Percentiles rank a stretch among this genome's conserved stretches.
Conservation (phyloP, 345 rosid genomes). For the Trapa bicornis region DNA sequence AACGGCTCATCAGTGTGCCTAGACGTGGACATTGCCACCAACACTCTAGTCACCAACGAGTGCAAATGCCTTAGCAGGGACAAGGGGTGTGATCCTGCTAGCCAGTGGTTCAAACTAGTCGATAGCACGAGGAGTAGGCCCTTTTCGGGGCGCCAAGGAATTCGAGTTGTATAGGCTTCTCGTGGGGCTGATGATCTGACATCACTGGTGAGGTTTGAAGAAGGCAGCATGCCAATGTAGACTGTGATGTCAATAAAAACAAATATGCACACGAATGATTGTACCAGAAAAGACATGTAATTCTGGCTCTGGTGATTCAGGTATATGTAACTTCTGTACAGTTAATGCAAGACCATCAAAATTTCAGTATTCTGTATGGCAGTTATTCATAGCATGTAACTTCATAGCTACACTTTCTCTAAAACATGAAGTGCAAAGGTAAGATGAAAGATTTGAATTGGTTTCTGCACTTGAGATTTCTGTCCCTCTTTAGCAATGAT, state of each 20-base stretch:
- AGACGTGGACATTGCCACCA: slow-evolving; percentile 41
- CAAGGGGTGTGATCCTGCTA: slow-evolving; percentile 13
- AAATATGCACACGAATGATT: not conserved
- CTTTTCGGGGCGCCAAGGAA: not conserved
- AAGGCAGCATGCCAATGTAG: not conserved
- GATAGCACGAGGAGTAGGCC: slow-evolving; percentile 9
- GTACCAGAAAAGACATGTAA: not conserved
- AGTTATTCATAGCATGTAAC: not conserved
- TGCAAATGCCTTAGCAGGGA: slow-evolving; percentile 19
- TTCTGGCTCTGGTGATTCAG: not conserved
- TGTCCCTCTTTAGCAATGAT: not conserved
- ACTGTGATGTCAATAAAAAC: not conserved
- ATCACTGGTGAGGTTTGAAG: not conserved
- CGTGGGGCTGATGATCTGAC: not conserved
- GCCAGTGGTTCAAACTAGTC: slow-evolving; percentile 22
- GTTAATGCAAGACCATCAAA: not conserved
- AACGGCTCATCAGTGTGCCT: slow-evolving; percentile 50
- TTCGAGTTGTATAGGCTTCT: not conserved
- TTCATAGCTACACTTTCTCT: not conserved
- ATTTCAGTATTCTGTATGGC: not conserved
- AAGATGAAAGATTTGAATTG: not conserved
- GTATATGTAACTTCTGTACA: not conserved
- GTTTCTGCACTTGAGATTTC: not conserved
- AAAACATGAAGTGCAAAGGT: not conserved
- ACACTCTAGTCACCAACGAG: slow-evolving; percentile 6